Base-by-base conservation (phyloP, 2,329 filamentous ascomycete species). In the Aspergillus pseudotamarii region DNA sequence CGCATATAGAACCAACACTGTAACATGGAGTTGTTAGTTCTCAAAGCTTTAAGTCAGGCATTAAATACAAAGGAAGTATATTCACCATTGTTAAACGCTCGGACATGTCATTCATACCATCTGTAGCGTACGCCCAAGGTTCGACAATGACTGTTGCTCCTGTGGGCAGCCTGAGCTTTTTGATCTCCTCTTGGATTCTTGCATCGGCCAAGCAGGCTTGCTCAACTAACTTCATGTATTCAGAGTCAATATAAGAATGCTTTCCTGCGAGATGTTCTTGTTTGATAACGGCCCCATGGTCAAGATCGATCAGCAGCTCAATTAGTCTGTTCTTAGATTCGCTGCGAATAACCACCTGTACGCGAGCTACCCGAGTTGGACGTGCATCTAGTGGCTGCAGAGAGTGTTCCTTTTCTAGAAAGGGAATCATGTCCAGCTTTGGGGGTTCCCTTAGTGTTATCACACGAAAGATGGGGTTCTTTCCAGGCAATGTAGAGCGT, bases 51-150 rank as follows among this genome's bases (percentile, higher is more conserved):
- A 12, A 12, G 46, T 11, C 9, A 19, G 28, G 14, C 16, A 11
- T 12, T 10, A 19, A 21, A 16, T 19, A n/a, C 5, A 21, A 21
- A 32, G 16, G n/a, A 4, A 12, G 19, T n/a, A 21, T 32, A 32
- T 6, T 12, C 66, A 83, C 83, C 83, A 85, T 85, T 0, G 79
- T 81, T n/a, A 80, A 76, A n/a, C 82, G 75, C 58, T 80, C 66
- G 0, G 66, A 66, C 67, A 72, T 84, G 54, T 86, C 82, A 55
- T 82, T 82, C 75, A 83, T 80, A 0, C 84, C 84, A 69, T 87
- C 71, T 4, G 70, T 69, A 3, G 66, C 84, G 71, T 87, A 87
- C 1, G 84, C 80, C 85, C 85, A 87, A 0, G 85, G 79, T 66
- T 87, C 85, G 43, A 85, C 79, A 4, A 82, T 76, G 1, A 85